Evolutionary conservation across 768 basidiomycete genomes (phyloP).

Genomic region (Austroboletus eburneus): DNA sequence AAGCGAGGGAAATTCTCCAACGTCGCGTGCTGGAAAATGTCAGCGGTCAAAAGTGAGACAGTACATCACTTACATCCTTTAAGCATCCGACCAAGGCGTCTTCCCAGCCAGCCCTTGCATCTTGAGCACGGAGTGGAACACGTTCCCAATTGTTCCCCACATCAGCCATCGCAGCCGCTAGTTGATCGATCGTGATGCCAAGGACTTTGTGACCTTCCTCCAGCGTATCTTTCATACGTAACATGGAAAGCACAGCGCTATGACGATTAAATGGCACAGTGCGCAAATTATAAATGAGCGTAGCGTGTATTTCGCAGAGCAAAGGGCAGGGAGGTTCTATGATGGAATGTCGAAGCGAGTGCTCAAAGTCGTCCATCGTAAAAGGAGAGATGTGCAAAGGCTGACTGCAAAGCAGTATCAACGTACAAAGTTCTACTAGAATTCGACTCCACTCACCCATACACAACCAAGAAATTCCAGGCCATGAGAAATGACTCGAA

Average conservation of each 20-base stretch:
- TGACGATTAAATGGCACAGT: conserved; percentile 76
- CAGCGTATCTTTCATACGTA: conserved; percentile 37
- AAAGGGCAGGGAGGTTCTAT: conserved; percentile 69
- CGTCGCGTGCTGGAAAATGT: conserved; percentile 61
- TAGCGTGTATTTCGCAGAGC: conserved; percentile 84
- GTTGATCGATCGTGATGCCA: conserved; percentile 58
- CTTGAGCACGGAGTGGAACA: conserved; percentile 64
- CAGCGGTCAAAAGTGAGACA: neutral
- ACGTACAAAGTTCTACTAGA: neutral
- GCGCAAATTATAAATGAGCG: conserved; percentile 84
- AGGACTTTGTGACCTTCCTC: conserved; percentile 43
- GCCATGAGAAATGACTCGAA: conserved; percentile 88
- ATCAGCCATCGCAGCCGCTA: conserved; percentile 69
- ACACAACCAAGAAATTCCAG: conserved; percentile 93
- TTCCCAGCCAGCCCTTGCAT: conserved; percentile 86
- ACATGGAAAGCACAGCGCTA: conserved; percentile 66
- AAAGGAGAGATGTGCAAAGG: conserved; percentile 84
- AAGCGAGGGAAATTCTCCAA: conserved; percentile 67
- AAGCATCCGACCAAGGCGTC: conserved; percentile 84
- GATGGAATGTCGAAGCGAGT: conserved; percentile 73
- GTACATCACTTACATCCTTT: conserved; percentile 69
- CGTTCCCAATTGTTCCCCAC: conserved; percentile 87
- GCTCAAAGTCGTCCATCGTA: conserved; percentile 90
- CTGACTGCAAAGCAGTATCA: conserved; percentile 47
- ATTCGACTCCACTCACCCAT: conserved; percentile 60